A percentile compares a stretch with the other conserved stretches of the same genome.
Evolutionary conservation across 2,329 filamentous ascomycete genomes (phyloP).

Genomic region (Phyllosticta citribraziliensis): DNA sequence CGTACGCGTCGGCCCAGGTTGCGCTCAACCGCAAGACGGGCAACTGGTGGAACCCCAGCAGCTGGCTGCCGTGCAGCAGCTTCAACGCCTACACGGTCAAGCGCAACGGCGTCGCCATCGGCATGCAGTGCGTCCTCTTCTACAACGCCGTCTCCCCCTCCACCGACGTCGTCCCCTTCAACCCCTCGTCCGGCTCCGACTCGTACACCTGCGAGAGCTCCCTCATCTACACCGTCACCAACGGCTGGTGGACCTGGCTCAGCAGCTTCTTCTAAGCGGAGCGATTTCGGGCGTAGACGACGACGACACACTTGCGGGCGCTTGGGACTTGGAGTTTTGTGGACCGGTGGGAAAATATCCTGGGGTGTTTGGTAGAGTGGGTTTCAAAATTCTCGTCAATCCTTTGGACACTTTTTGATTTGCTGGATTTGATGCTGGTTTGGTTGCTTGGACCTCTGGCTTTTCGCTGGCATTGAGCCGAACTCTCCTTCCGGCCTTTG

Average conservation of each 20-base stretch:
- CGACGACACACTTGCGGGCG: neutral
- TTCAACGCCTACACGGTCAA: slow-evolving; percentile 25
- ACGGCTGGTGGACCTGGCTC: neutral
- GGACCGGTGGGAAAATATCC: neutral
- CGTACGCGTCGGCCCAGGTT: slow-evolving; percentile 15
- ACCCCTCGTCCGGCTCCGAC: neutral
- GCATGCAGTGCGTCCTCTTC: slow-evolving; percentile 20
- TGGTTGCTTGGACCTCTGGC: neutral
- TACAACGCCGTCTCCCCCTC: neutral
- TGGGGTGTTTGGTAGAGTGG: neutral
- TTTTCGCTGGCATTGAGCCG: neutral
- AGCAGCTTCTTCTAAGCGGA: neutral
- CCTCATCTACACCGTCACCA: slow-evolving; percentile 1
- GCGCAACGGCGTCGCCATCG: slow-evolving; percentile 15
- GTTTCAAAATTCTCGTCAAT: neutral
- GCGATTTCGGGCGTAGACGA: neutral
- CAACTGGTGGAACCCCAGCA: neutral
- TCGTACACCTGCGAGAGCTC: neutral
- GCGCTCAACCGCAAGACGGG: neutral
- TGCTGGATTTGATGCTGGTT: neutral
- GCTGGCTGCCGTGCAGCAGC: slow-evolving; percentile 21
- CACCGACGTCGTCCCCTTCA: neutral
- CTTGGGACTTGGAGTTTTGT: neutral
- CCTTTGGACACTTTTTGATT: neutral
- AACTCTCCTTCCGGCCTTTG: neutral